A percentile compares a stretch with the other conserved stretches of the same genome.
These are phyloP conservation scores for Globisporangium camurandrum DNA, from an alignment of 352 stramenopile species.

Conservation along the genomic window DNA sequence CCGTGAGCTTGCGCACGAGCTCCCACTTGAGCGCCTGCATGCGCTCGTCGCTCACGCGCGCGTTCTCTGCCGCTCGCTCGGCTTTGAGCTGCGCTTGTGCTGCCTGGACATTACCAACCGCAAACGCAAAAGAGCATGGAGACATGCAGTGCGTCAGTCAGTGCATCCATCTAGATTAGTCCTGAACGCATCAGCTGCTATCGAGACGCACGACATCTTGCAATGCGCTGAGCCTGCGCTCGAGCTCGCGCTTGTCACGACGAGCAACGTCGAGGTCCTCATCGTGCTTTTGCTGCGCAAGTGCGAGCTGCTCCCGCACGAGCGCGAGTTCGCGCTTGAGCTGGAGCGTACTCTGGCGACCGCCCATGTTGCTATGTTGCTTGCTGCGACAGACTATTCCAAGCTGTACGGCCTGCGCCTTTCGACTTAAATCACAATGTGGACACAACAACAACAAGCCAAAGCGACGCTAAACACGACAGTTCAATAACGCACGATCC, in stretches of 20 bases:
- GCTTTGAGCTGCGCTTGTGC: slow-evolving; percentile 44
- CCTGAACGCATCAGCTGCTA: no score
- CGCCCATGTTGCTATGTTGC: slow-evolving; percentile 26
- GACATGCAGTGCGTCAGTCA: neutral
- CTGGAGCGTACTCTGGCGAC: slow-evolving; percentile 32
- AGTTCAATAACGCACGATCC: no score
- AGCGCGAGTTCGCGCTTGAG: slow-evolving; percentile 54
- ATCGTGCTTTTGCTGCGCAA: slow-evolving; percentile 21
- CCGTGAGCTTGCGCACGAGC: slow-evolving; percentile 44
- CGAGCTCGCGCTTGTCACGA: slow-evolving; percentile 46
- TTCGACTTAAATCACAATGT: no score
- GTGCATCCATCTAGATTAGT: no score
- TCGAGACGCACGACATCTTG: slow-evolving; percentile 31
- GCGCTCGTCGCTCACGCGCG: slow-evolving; percentile 40
- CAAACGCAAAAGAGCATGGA: no score
- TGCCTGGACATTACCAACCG: neutral
- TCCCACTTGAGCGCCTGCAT: slow-evolving; percentile 75
- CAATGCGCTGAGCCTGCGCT: slow-evolving; percentile 46
- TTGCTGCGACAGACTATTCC: no score
- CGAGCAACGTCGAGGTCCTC: slow-evolving; percentile 30
- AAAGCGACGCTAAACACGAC: no score
- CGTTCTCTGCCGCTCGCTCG: slow-evolving; percentile 28
- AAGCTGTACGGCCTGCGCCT: neutral
- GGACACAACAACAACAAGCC: no score
- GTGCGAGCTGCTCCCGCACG: slow-evolving; percentile 30